Conservation (phyloP, 208 protist genomes). For the Endotrypanum monterogeii region DNA sequence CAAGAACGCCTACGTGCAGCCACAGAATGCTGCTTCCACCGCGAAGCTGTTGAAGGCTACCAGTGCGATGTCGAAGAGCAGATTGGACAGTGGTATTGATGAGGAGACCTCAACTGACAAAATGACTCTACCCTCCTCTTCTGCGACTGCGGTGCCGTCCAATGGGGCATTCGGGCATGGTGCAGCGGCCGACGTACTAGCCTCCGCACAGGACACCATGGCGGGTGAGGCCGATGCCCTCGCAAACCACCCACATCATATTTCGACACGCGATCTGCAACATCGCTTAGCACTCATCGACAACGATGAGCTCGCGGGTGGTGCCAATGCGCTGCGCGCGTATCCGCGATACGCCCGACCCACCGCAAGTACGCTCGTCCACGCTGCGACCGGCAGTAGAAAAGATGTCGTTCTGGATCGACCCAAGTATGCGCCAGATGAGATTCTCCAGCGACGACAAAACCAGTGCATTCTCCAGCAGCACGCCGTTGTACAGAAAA, state of each 20-base stretch:
- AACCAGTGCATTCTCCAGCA: constrained; percentile 63
- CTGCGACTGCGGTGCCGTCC: not conserved
- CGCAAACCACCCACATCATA: not conserved
- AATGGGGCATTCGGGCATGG: not conserved
- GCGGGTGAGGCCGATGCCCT: not conserved
- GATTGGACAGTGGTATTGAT: not conserved
- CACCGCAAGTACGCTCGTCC: constrained; percentile 65
- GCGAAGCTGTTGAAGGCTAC: constrained; percentile 18
- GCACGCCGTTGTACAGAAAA: constrained; percentile 49
- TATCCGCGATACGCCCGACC: constrained; percentile 63
- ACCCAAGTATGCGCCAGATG: constrained; percentile 60
- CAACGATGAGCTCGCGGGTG: constrained; percentile 62
- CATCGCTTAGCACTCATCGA: constrained; percentile 41
- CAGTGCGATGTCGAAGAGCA: not conserved
- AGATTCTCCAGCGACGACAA: constrained; percentile 28
- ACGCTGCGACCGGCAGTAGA: constrained; percentile 43
- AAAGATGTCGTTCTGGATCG: constrained; percentile 37
- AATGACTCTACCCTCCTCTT: not conserved
- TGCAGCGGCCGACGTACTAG: not conserved
- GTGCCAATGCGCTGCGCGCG: constrained; percentile 23
- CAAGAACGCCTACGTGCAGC: constrained; percentile 25
- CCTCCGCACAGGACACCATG: not conserved
- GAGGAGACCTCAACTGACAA: not conserved
- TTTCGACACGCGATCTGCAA: constrained; percentile 27
- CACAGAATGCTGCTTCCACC: constrained; percentile 19